Conservation (phyloP, 345 rosid genomes). For the Laguncularia racemosa region DNA sequence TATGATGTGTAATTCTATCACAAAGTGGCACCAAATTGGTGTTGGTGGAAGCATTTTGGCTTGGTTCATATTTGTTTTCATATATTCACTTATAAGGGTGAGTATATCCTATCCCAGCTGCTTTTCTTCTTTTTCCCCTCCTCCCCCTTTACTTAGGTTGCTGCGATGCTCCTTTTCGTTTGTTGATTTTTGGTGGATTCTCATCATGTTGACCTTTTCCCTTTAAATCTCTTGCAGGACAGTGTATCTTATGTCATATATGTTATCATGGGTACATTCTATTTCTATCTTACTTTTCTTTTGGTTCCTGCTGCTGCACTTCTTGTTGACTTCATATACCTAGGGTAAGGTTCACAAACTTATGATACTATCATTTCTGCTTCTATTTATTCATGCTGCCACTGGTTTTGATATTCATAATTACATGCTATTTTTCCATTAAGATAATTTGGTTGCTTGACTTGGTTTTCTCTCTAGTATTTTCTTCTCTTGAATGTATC, state of each 20-base stretch:
- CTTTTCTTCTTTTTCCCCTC: not conserved
- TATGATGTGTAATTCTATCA: slow-evolving; percentile 87
- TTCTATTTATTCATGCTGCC: no score
- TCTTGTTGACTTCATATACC: slow-evolving; percentile 86
- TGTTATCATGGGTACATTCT: slow-evolving; percentile 82
- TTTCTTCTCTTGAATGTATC: no score
- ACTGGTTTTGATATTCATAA: no score
- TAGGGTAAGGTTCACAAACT: slow-evolving; percentile 45
- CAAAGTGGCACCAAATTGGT: slow-evolving; percentile 80
- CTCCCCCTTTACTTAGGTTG: no score
- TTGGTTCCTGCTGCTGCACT: slow-evolving; percentile 87
- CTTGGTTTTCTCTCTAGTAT: no score
- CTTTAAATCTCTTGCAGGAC: slow-evolving; percentile 43
- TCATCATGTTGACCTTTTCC: slow-evolving; percentile 9
- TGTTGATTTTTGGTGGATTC: not conserved
- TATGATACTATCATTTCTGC: no score
- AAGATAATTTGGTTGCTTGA: not conserved
- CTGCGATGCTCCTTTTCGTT: not conserved
- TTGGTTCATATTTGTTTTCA: slow-evolving; percentile 72
- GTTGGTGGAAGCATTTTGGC: slow-evolving; percentile 90
- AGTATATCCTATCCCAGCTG: slow-evolving; percentile 20
- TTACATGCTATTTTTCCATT: not conserved
- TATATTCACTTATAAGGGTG: slow-evolving; percentile 63
- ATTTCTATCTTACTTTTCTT: slow-evolving; percentile 69
- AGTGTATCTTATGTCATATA: slow-evolving; percentile 74